Percentiles rank a stretch among this genome's conserved stretches.
Conservation (phyloP, 495 filamentous ascomycete species). For the Hypomontagnella monticulosa region DNA sequence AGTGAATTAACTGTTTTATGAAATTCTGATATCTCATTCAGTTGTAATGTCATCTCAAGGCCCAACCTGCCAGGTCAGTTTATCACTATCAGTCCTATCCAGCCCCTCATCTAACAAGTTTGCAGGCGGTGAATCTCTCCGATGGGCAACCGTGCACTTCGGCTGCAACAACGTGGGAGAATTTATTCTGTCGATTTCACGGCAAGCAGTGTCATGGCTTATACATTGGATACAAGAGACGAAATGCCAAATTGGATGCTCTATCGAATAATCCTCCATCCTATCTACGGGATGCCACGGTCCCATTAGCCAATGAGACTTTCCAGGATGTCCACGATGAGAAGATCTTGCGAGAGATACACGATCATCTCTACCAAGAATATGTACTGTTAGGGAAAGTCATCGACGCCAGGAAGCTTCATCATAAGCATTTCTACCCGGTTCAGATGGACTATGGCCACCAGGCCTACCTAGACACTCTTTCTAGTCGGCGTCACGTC, state of each 20-base stretch:
- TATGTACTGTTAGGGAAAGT: slow-evolving; percentile 60
- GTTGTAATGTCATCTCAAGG: slow-evolving; percentile 14
- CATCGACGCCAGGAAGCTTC: slow-evolving; percentile 60
- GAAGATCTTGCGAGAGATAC: slow-evolving; percentile 51
- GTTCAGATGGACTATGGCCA: slow-evolving; percentile 58
- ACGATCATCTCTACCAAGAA: slow-evolving; percentile 54
- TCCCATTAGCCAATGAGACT: slow-evolving; percentile 52
- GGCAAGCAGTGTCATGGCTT: slow-evolving; percentile 58
- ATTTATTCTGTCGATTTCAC: slow-evolving; percentile 60
- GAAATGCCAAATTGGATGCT: slow-evolving; percentile 56
- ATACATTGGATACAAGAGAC: slow-evolving; percentile 61
- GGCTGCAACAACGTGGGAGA: slow-evolving; percentile 52
- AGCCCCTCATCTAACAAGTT: slow-evolving; percentile 5
- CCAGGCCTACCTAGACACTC: slow-evolving; percentile 55
- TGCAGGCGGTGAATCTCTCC: slow-evolving; percentile 54
- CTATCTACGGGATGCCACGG: slow-evolving; percentile 48
- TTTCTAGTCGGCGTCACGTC: slow-evolving; percentile 53
- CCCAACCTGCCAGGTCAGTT: slow-evolving; percentile 36
- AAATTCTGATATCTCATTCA: background rate
- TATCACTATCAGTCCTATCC: background rate
- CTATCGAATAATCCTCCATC: slow-evolving; percentile 48
- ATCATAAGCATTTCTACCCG: slow-evolving; percentile 63
- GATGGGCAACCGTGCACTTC: slow-evolving; percentile 49
- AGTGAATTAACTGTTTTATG: background rate
- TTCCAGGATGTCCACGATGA: slow-evolving; percentile 54